phyloP scores from a whole-genome alignment of 768 basidiomycete species.

The Suillus clintonianus region DNA sequence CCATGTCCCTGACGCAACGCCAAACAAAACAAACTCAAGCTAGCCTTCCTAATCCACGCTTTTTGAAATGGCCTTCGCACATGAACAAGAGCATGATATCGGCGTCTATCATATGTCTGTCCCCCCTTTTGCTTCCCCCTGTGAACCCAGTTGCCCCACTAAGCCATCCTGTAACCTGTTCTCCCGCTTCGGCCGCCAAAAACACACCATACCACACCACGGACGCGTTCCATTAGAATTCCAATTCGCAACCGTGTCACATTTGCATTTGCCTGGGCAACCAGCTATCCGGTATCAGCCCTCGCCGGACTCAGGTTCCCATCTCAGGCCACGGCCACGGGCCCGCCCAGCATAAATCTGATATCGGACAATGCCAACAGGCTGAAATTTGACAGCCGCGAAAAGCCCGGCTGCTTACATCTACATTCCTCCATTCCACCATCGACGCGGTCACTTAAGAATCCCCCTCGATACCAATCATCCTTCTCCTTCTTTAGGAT shows the following conservation, averaged over 20 bases:
- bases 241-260: constrained; percentile 3
- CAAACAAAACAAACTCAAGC: not conserved
- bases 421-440: constrained; percentile 4
- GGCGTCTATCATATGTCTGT: not conserved
- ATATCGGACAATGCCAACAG: not conserved
- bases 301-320: not conserved
- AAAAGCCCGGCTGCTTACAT: constrained; percentile 10
- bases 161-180: not conserved
- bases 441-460: constrained; percentile 3
- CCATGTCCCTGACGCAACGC: not conserved
- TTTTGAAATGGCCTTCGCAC: not conserved
- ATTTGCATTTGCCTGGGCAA: not conserved
- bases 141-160: constrained; percentile 6
- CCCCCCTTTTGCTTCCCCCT: not conserved
- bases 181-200: constrained; percentile 7
- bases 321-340: not conserved
- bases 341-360: too few species aligned
- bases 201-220: not conserved
- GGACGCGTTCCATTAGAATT: not conserved
- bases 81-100: not conserved
- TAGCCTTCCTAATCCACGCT: not conserved
- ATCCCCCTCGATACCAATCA: constrained; percentile 3
- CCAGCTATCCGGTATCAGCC: constrained; percentile 3
- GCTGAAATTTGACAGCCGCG: constrained; percentile 4
- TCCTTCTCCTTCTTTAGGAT: constrained; percentile 1